Evolutionary conservation across 2,329 filamentous ascomycete genomes (phyloP), one percentile per base, ranked within the genome.

Genomic region (Phaeosphaeriaceae sp.): DNA sequence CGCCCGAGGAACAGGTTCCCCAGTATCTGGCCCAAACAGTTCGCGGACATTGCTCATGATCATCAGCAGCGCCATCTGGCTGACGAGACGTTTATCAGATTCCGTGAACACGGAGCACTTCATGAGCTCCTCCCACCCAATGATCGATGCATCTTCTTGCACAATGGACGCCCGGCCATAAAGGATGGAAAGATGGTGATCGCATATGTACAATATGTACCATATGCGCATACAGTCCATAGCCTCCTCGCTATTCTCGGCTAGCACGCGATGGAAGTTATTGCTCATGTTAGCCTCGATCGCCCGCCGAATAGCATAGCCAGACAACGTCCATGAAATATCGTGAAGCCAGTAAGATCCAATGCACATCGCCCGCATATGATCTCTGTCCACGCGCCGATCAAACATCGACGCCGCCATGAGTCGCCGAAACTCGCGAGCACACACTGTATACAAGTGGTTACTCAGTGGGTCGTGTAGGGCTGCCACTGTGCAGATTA

Each of bases 311-410:
- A 81, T 79, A 1, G 79, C 80, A 46, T 79, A 75, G 0, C 83
- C 83, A 0, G 82, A 84, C 0, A 87, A 73, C 57, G 83, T 86
- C 82, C 84, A 86, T 3, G 81, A 84, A 16, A 85, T 73, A 50
- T 87, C 83, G 3, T 81, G 82, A 0, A 86, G 74, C 84, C 84
- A 87, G 57, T 86, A 86, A 0, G 83, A 80, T 0, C 81, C 83
- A 3, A 86, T 79, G 34, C 82, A 84, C 30, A 86, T 76, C 3
- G 82, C 84, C 2, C 83, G 77, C 17, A 87, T 77, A 46, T 83
- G 80, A 46, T 86, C 83, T 15, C 83, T 68, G 18, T 78, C 81
- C 47, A 85, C 81, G 23, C 83, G 80, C 17, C 82, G 76, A 13
- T 82, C 80, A 54, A 86, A 81, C 66, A 84, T 83, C 44, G 81